Base-by-base conservation (phyloP, 805 yeast genomes). In the Ogataea ganodermae region DNA sequence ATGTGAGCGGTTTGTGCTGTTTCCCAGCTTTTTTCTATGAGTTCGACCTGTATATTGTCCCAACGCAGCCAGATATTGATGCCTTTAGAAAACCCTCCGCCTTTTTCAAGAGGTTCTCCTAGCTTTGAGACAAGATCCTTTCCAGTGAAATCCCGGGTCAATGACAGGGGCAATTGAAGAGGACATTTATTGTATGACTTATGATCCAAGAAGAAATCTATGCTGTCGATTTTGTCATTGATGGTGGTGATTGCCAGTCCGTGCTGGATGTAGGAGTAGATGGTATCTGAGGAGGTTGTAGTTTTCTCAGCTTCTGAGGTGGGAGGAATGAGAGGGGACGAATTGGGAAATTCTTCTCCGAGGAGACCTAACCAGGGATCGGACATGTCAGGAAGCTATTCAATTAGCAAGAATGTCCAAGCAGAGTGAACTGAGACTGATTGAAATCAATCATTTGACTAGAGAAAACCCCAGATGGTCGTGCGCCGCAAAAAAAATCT, bases 71-170 rank as follows among this genome's bases (percentile, higher is more conserved):
- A 72, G 7, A 72, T 67, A 35, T 68, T 67, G 39, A 70, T 61
- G n/a, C 57, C 58, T 6, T 52, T 42, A 8, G 48, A 33, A 8
- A 57, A 27, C 0, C 76, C 76, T n/a, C 75, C 75, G 3, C 74
- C 75, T 51, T 72, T 72, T 41, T 70, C 71, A 12, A 48, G 10
- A 0, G 76, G 76, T 45, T 72, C 76, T 1, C 75, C 75, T 44
- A 67, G 63, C 31, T 17, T 48, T 17, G 56, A 58, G 3, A 72
- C 66, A 3, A 72, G 45, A 2, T 56, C 51, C 41, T 53, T 57
- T 1, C 69, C 75, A 0, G 68, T 66, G 4, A 50, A 40, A 1
- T 42, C 39, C 1, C 42, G 14, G 1, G 43, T 37, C 2, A 41
- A 52, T 1, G 58, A 54, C 0, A 69, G 67, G 2, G 60, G 33